phyloP scores from a whole-genome alignment of 805 yeast species.

The Starmerella roubikii region DNA sequence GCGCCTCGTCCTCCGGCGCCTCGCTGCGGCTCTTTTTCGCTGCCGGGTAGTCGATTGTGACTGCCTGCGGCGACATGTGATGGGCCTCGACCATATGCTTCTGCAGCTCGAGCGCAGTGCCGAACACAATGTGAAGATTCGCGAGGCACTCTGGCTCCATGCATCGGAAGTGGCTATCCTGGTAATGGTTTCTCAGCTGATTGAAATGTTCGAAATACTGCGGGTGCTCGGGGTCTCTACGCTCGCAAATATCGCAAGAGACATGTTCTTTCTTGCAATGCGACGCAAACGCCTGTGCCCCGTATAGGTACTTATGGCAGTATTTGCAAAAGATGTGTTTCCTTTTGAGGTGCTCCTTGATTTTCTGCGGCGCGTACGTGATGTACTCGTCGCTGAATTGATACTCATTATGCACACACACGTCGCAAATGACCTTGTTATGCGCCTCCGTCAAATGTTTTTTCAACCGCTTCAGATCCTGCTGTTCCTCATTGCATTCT shows the following conservation, averaged over 20 bases:
- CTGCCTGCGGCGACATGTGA: conserved; percentile 30
- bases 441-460: conserved; percentile 56
- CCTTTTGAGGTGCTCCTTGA: conserved; percentile 52
- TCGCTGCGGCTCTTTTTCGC: not conserved
- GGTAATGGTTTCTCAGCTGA: conserved; percentile 61
- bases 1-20: not conserved
- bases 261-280: conserved; percentile 81
- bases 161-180: conserved; percentile 61
- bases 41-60: not conserved
- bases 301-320: conserved; percentile 66
- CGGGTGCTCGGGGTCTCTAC: conserved; percentile 40
- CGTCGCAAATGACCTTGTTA: conserved; percentile 49
- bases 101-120: conserved; percentile 69
- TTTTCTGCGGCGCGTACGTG: conserved; percentile 44
- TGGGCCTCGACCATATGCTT: conserved; percentile 84
- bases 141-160: conserved; percentile 66
- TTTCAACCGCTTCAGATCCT: conserved; percentile 38
- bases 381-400: conserved; percentile 62
- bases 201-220: conserved; percentile 70
- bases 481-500: conserved; percentile 24
- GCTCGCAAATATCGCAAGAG: conserved; percentile 78
- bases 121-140: conserved; percentile 81
- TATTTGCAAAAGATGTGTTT: conserved; percentile 70
- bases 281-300: conserved; percentile 68
- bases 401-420: conserved; percentile 66